Evolutionary conservation across 208 protist species (phyloP).

Genomic region (Crithidia sp.): DNA sequence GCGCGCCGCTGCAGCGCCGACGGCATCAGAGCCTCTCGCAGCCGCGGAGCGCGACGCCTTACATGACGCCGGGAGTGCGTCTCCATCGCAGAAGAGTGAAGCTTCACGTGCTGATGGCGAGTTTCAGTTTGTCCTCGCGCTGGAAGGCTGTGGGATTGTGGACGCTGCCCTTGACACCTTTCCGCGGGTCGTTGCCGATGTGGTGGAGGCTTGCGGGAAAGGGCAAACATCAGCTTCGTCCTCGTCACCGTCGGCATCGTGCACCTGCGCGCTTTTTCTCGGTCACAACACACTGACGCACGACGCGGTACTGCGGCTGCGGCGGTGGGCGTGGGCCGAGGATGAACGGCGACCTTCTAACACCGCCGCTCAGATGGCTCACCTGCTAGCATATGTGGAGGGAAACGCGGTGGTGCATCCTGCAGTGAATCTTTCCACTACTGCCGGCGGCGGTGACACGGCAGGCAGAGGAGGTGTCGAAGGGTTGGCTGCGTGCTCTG

Average conservation of each 20-base stretch:
- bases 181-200: neutral
- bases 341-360: neutral
- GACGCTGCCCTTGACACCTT: constrained; percentile 6
- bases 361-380: neutral
- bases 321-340: neutral
- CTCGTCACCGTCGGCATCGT: too few species aligned
- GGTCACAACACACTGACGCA: constrained; percentile 19
- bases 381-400: constrained; percentile 30
- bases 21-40: too few species aligned
- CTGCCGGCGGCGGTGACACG: neutral
- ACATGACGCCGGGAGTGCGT: neutral
- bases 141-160: constrained; percentile 16
- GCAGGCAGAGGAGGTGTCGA: too few species aligned
- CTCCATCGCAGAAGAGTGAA: neutral
- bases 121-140: neutral
- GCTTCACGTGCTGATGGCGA: neutral
- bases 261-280: constrained; percentile 13
- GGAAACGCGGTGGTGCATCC: constrained; percentile 23
- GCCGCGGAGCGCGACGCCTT: too few species aligned
- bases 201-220: neutral
- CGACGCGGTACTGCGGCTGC: constrained; percentile 9
- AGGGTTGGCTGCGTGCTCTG: too few species aligned
- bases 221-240: neutral
- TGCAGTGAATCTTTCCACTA: too few species aligned
- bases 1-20: neutral